Evolutionary conservation across 164 flowering plant genomes (phyloP).

Genomic region (Santalum album): DNA sequence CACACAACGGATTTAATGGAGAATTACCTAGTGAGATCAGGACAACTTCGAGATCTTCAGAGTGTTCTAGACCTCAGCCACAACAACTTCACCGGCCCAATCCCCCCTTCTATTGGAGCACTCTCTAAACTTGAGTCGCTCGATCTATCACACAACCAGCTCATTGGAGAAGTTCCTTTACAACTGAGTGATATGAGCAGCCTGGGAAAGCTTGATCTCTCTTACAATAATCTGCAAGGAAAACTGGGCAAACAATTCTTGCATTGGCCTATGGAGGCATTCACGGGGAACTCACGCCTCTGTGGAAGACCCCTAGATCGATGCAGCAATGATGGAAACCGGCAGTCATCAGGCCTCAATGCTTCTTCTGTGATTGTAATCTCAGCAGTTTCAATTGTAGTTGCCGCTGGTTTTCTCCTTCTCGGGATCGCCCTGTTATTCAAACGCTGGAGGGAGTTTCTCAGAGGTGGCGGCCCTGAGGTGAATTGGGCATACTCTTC

Average conservation of each 20-base stretch:
- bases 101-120: constrained; percentile 53
- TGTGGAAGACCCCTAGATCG: constrained; percentile 63
- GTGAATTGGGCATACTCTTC: constrained; percentile 44
- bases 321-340: constrained; percentile 18
- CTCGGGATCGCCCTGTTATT: constrained; percentile 31
- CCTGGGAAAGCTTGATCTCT: constrained; percentile 64
- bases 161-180: constrained; percentile 60
- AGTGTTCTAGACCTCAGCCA: constrained; percentile 69
- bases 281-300: constrained; percentile 55
- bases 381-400: constrained; percentile 39
- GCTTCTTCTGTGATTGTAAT: constrained; percentile 33
- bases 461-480: constrained; percentile 21
- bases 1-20: constrained; percentile 52
- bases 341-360: constrained; percentile 17
- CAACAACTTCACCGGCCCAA: constrained; percentile 67
- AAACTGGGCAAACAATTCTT: constrained; percentile 46
- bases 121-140: constrained; percentile 75
- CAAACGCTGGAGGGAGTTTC: constrained; percentile 26
- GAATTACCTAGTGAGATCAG: constrained; percentile 63
- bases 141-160: constrained; percentile 75
- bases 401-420: constrained; percentile 33
- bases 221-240: constrained; percentile 74
- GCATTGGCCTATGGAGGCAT: constrained; percentile 66
- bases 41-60: constrained; percentile 70
- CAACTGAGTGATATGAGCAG: constrained; percentile 72